Conservation (phyloP, 140 eudicot genomes). For the Bidens hawaiensis region DNA sequence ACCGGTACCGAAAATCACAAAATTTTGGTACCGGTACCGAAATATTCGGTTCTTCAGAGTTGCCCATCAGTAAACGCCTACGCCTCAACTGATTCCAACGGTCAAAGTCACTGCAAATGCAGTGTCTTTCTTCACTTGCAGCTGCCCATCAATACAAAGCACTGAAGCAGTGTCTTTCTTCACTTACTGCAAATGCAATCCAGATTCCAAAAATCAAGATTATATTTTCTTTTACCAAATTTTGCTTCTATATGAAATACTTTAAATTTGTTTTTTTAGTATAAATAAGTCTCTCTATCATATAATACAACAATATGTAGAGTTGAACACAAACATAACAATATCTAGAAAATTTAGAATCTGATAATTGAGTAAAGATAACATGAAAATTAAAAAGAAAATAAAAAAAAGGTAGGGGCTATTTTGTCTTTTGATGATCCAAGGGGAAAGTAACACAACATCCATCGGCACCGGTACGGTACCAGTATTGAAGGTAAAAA, state of each 20-base stretch:
- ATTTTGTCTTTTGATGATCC: conserved; percentile 25
- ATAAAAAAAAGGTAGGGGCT: background rate
- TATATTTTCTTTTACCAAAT: background rate
- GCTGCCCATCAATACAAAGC: too few relatives aligned
- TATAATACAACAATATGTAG: too few relatives aligned
- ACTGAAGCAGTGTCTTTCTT: conserved; percentile 21
- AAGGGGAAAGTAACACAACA: conserved; percentile 25
- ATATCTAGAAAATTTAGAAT: background rate
- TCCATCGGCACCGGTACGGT: too few relatives aligned
- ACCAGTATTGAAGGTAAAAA: too few relatives aligned
- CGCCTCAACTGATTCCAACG: conserved; percentile 10
- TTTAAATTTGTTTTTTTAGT: background rate
- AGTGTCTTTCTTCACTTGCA: too few relatives aligned
- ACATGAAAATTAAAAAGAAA: background rate
- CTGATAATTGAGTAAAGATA: background rate
- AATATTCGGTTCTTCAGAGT: conserved; percentile 62
- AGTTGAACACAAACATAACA: background rate
- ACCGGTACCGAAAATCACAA: too few relatives aligned
- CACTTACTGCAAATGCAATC: conserved; percentile 20
- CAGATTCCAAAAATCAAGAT: too few relatives aligned
- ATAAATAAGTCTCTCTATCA: background rate
- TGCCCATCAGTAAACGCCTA: conserved; percentile 65
- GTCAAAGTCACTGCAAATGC: conserved; percentile 12
- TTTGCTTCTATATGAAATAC: background rate
- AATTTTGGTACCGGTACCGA: too few relatives aligned